Conservation (phyloP, 2,329 filamentous ascomycete species). For the Aureobasidium sp. region DNA sequence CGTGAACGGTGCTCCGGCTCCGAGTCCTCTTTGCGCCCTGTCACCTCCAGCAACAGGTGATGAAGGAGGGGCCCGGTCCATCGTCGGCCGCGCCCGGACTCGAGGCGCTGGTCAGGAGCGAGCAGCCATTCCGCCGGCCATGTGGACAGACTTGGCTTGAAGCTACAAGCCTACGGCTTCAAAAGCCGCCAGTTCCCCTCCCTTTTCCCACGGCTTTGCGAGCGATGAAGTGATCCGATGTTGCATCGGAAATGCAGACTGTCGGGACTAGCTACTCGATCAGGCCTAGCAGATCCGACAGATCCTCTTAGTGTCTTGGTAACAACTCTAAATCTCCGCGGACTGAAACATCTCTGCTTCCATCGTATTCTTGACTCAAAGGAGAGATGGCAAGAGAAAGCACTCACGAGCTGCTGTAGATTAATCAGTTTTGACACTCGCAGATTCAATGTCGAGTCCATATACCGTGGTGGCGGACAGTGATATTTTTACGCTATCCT, state of each 20-base stretch:
- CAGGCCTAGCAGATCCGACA: background rate
- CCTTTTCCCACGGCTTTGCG: background rate
- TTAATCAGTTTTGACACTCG: no score
- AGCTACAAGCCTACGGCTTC: no score
- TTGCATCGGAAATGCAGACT: slow-evolving; percentile 11
- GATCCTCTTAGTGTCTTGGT: slow-evolving; percentile 10
- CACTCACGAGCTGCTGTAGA: no score
- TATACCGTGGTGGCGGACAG: no score
- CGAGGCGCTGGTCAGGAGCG: background rate
- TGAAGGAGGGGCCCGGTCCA: slow-evolving; percentile 6
- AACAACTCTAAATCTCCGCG: slow-evolving; percentile 16
- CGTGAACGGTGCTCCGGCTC: slow-evolving; percentile 12
- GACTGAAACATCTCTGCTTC: slow-evolving; percentile 1
- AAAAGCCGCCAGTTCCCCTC: slow-evolving; percentile 8
- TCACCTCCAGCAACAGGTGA: slow-evolving; percentile 1
- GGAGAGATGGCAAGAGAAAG: no score
- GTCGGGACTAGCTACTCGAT: slow-evolving; percentile 5
- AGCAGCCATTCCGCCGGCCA: slow-evolving; percentile 2
- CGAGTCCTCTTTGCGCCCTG: slow-evolving; percentile 14
- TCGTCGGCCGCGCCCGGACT: slow-evolving; percentile 5
- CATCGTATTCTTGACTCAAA: background rate
- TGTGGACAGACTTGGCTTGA: background rate
- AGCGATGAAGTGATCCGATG: background rate
- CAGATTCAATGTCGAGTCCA: no score
- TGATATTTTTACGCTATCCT: no score